Conservation (phyloP, 2,329 filamentous ascomycete species). For the Aspergillus brunneoviolaceus region DNA sequence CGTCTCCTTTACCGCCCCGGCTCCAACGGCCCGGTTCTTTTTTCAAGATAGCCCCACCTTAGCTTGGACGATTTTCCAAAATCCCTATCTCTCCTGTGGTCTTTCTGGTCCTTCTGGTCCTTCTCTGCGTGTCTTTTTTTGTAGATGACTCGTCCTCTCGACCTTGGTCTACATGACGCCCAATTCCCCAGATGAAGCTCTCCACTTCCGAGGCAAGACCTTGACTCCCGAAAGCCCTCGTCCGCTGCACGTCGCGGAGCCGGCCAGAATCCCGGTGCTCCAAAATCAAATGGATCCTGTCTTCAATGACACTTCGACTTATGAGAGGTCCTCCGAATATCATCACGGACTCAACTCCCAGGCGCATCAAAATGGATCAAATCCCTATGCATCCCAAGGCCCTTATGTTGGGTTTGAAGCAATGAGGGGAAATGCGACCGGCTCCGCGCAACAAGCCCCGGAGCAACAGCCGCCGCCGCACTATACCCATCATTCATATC, state of each 20-base stretch:
- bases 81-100: constrained; percentile 22
- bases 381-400: constrained; percentile 5
- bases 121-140: constrained; percentile 18
- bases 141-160: constrained; percentile 43
- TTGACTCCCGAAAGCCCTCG: constrained; percentile 70
- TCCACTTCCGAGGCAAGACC: constrained; percentile 64
- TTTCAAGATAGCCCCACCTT: constrained; percentile 39
- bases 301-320: constrained; percentile 66
- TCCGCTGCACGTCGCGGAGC: constrained; percentile 66
- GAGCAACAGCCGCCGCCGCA: constrained; percentile 14
- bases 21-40: constrained; percentile 25
- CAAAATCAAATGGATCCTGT: constrained; percentile 70
- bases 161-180: constrained; percentile 54
- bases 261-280: constrained; percentile 67
- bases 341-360: constrained; percentile 21
- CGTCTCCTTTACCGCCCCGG: constrained; percentile 18
- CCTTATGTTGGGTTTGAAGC: constrained; percentile 18
- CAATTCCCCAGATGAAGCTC: constrained; percentile 48
- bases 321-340: constrained; percentile 45
- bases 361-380: constrained; percentile 10
- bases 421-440: constrained; percentile 13
- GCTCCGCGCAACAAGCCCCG: constrained; percentile 17
- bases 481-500: constrained; percentile 8
- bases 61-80: constrained; percentile 36
- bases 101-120: constrained; percentile 5